Conservation (phyloP, 345 rosid species). For the Turritis glabra region DNA sequence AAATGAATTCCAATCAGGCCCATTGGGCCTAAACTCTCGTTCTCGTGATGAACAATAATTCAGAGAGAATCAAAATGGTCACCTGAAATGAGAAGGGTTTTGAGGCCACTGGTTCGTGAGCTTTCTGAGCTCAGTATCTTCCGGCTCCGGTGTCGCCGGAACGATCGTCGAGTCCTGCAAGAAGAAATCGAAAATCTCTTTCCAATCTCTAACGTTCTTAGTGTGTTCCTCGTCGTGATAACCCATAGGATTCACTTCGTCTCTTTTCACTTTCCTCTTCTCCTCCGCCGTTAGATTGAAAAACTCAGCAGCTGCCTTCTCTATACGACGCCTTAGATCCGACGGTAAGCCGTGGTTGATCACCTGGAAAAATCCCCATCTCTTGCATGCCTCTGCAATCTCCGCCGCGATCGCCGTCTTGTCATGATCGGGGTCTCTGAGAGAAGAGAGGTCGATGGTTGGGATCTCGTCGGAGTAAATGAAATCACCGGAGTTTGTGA, state of each 20-base stretch:
- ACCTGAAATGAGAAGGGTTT: slow-evolving; percentile 64
- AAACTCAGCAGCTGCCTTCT: slow-evolving; percentile 50
- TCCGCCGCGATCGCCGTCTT: slow-evolving; percentile 37
- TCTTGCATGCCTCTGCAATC: slow-evolving; percentile 65
- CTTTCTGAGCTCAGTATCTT: slow-evolving; percentile 48
- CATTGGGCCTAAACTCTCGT: slow-evolving; percentile 17
- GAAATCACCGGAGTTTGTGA: slow-evolving; percentile 13
- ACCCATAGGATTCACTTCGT: slow-evolving; percentile 70
- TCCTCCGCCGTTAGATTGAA: slow-evolving; percentile 55
- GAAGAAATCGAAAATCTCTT: slow-evolving; percentile 74
- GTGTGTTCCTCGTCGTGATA: slow-evolving; percentile 80
- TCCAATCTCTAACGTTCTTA: slow-evolving; percentile 94
- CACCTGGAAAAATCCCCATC: slow-evolving; percentile 92
- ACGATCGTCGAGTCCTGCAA: slow-evolving; percentile 55
- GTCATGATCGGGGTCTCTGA: neutral
- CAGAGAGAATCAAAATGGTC: neutral
- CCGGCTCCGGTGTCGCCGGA: slow-evolving; percentile 62
- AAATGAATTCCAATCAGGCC: neutral
- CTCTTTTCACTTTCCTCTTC: slow-evolving; percentile 64
- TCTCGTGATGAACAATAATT: neutral
- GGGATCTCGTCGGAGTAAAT: slow-evolving; percentile 52
- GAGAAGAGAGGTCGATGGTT: slow-evolving; percentile 56
- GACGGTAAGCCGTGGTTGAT: slow-evolving; percentile 73
- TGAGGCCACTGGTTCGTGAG: slow-evolving; percentile 81
- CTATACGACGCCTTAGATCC: slow-evolving; percentile 46